Evolutionary conservation across 2,329 filamentous ascomycete species (phyloP).

Genomic region (Pseudodiploospora longispora): DNA sequence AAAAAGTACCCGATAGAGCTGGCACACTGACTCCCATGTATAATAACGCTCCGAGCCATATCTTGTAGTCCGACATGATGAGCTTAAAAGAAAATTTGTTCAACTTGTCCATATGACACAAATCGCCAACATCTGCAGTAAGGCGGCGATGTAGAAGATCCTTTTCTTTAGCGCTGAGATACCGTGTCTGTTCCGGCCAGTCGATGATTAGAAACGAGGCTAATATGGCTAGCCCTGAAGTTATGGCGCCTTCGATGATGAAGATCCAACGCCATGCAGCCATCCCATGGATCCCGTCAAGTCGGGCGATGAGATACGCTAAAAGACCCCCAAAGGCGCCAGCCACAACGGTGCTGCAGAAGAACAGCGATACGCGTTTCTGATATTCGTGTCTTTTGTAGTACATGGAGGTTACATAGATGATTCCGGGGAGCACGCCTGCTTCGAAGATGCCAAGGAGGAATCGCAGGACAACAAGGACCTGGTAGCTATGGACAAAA

Average conservation of each 20-base stretch:
- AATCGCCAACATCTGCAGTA: constrained; percentile 32
- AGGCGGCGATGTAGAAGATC: constrained; percentile 27
- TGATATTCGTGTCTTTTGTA: constrained; percentile 43
- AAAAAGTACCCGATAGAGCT: constrained; percentile 33
- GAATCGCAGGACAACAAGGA: constrained; percentile 27
- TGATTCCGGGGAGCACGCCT: constrained; percentile 26
- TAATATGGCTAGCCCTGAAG: constrained; percentile 14
- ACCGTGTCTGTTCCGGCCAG: constrained; percentile 26
- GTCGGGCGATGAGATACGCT: constrained; percentile 37
- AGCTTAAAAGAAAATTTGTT: constrained; percentile 38
- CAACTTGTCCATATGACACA: constrained; percentile 42
- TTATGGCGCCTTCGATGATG: constrained; percentile 22
- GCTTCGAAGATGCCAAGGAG: constrained; percentile 33
- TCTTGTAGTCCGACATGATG: constrained; percentile 39
- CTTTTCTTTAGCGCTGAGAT: constrained; percentile 37
- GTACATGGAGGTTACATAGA: constrained; percentile 40
- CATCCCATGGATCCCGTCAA: constrained; percentile 34
- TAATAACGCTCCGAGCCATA: constrained; percentile 29
- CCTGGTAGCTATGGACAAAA: constrained; percentile 24
- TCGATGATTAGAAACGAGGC: constrained; percentile 16
- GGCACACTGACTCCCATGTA: constrained; percentile 35
- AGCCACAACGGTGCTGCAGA: constrained; percentile 32
- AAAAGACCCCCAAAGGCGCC: constrained; percentile 39
- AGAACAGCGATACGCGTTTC: constrained; percentile 35
- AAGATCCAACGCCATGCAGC: constrained; percentile 40